phyloP scores from a whole-genome alignment of 1,284 basidiomycete species.

The Ustilago esculenta region DNA sequence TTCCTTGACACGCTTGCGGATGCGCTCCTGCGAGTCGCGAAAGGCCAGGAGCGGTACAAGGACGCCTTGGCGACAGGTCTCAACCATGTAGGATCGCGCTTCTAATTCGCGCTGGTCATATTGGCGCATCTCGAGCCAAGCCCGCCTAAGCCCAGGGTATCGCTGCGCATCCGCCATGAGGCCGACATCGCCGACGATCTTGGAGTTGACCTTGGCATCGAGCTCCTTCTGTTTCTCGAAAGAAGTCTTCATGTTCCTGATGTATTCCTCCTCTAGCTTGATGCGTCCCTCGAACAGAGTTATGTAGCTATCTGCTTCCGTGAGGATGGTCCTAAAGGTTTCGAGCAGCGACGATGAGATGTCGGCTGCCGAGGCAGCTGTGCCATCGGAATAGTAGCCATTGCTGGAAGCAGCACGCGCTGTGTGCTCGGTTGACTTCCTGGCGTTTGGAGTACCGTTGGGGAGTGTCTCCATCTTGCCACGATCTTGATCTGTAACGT shows the following conservation, averaged over 20 bases:
- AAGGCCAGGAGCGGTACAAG: slow-evolving; percentile 59
- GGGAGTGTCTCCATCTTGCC: slow-evolving; percentile 27
- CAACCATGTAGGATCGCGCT: slow-evolving; percentile 48
- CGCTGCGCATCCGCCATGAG: slow-evolving; percentile 43
- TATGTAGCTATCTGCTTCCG: slow-evolving; percentile 60
- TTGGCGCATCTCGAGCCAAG: slow-evolving; percentile 56
- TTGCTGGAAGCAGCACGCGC: slow-evolving; percentile 37
- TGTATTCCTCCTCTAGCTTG: slow-evolving; percentile 63
- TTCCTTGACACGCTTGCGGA: slow-evolving; percentile 62
- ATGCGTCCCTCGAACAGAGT: slow-evolving; percentile 54
- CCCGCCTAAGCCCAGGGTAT: slow-evolving; percentile 34
- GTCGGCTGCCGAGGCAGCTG: slow-evolving; percentile 33
- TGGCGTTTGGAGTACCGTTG: slow-evolving; percentile 5
- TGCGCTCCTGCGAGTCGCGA: slow-evolving; percentile 61
- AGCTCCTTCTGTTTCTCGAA: slow-evolving; percentile 58
- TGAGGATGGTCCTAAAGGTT: slow-evolving; percentile 51
- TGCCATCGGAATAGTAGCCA: slow-evolving; percentile 34
- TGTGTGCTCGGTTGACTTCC: slow-evolving; percentile 32
- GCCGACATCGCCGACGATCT: slow-evolving; percentile 40
- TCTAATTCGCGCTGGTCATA: slow-evolving; percentile 58
- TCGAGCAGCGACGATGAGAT: slow-evolving; percentile 51
- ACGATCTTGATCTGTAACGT: too few species aligned
- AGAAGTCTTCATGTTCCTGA: slow-evolving; percentile 37
- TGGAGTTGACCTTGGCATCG: slow-evolving; percentile 56
- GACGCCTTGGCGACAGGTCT: slow-evolving; percentile 46